phyloP scores from a whole-genome alignment of 2,329 filamentous ascomycete species.

The Metarhizium anisopliae region DNA sequence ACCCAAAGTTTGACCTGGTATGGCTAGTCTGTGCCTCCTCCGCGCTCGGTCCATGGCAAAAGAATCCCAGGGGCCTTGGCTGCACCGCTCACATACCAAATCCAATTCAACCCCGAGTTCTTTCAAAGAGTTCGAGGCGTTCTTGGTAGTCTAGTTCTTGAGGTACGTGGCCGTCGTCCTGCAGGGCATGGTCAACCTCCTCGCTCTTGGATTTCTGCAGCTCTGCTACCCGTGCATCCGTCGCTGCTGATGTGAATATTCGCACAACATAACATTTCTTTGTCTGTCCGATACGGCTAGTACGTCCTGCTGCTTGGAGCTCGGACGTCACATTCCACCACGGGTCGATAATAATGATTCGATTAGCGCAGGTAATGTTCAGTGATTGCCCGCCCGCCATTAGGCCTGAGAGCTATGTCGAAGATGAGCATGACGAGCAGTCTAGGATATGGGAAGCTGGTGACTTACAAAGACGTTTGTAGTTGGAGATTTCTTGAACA shows the following conservation, averaged over 20 bases:
- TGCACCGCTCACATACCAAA: no score
- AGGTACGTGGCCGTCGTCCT: slow-evolving; percentile 17
- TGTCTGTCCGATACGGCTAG: slow-evolving; percentile 56
- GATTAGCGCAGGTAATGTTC: slow-evolving; percentile 35
- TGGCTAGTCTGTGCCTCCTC: no score
- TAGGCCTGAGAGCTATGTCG: slow-evolving; percentile 24
- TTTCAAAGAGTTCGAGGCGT: neutral
- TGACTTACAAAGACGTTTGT: slow-evolving; percentile 27
- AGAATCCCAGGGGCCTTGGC: no score
- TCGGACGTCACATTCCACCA: slow-evolving; percentile 57
- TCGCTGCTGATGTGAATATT: slow-evolving; percentile 43
- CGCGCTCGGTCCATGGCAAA: no score
- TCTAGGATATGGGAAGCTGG: slow-evolving; percentile 1
- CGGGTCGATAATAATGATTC: slow-evolving; percentile 44
- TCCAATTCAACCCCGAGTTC: neutral
- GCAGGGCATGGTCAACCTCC: slow-evolving; percentile 27
- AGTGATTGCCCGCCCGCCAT: slow-evolving; percentile 27
- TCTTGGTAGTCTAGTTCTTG: neutral
- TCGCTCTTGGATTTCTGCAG: slow-evolving; percentile 49
- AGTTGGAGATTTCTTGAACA: slow-evolving; percentile 10
- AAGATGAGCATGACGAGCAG: neutral
- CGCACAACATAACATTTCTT: slow-evolving; percentile 51
- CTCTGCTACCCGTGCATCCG: slow-evolving; percentile 46
- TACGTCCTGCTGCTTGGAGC: slow-evolving; percentile 52
- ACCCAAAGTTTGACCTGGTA: no score